Evolutionary conservation across 2,329 filamentous ascomycete genomes (phyloP).

Genomic region (Trichoderma koningiopsis): DNA sequence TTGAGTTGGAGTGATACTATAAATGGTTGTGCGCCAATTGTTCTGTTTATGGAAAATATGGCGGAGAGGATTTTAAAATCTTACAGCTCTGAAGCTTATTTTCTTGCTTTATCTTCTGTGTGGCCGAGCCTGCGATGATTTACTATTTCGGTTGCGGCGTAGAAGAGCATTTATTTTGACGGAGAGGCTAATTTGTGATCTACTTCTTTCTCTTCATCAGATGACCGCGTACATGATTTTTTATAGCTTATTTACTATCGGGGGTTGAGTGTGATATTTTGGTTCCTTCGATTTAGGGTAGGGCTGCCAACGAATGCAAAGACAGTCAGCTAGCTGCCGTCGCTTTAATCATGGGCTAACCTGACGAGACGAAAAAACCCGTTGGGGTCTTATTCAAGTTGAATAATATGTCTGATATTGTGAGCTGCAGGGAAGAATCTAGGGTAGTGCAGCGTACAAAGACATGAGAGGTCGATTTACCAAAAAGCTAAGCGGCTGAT

Average conservation of each 20-base stretch:
- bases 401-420: neutral
- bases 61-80: neutral
- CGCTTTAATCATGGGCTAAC: neutral
- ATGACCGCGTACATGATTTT: neutral
- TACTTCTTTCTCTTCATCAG: neutral
- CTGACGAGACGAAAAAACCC: neutral
- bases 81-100: neutral
- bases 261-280: neutral
- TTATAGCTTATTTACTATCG: neutral
- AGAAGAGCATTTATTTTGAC: neutral
- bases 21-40: neutral
- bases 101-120: neutral
- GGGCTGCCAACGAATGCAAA: neutral
- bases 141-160: neutral
- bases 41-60: neutral
- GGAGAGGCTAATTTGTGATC: neutral
- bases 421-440: neutral
- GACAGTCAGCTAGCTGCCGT: neutral
- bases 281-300: neutral
- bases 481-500: neutral
- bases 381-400: rapidly evolving
- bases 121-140: neutral
- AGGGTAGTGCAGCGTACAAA: neutral
- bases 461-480: neutral
- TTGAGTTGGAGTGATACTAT: neutral